These are phyloP conservation scores for Porphyrellus sp. DNA, from an alignment of 1,284 basidiomycete species.

Conservation along the genomic window DNA sequence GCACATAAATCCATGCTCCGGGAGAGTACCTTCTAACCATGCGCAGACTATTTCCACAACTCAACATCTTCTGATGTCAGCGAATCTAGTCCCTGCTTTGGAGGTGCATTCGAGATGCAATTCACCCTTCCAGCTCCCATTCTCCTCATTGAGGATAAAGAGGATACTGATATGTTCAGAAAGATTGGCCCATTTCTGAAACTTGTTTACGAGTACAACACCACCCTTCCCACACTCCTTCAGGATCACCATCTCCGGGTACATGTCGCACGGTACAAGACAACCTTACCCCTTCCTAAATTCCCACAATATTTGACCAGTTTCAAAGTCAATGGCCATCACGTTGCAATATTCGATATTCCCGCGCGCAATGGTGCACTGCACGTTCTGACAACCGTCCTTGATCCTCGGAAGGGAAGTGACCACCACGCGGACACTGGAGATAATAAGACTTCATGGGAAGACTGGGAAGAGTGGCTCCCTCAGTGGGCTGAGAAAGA, in stretches of 20 bases:
- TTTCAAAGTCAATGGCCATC: slow-evolving; percentile 53
- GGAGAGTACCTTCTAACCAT: not conserved
- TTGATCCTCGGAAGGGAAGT: slow-evolving; percentile 44
- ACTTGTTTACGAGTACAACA: slow-evolving; percentile 45
- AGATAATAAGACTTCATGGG: slow-evolving; percentile 41
- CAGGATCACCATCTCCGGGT: slow-evolving; percentile 48
- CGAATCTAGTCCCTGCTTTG: not conserved
- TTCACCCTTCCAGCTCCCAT: not conserved
- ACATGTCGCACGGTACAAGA: slow-evolving; percentile 45
- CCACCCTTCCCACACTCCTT: slow-evolving; percentile 49
- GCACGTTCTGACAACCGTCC: slow-evolving; percentile 51
- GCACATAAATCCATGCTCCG: not conserved
- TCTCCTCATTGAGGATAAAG: not conserved
- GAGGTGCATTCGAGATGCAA: not conserved
- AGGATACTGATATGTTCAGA: not conserved
- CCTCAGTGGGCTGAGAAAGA: slow-evolving; percentile 38
- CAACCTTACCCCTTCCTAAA: slow-evolving; percentile 40
- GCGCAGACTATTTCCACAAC: slow-evolving; percentile 23
- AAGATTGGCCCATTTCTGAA: slow-evolving; percentile 13
- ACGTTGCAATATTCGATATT: slow-evolving; percentile 49
- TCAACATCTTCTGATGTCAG: slow-evolving; percentile 9
- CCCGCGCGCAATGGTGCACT: slow-evolving; percentile 61
- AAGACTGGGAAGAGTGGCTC: slow-evolving; percentile 60
- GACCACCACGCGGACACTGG: slow-evolving; percentile 21
- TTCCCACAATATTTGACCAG: slow-evolving; percentile 40